Conservation (phyloP, 306 rosid genomes). For the Neltuma alba region DNA sequence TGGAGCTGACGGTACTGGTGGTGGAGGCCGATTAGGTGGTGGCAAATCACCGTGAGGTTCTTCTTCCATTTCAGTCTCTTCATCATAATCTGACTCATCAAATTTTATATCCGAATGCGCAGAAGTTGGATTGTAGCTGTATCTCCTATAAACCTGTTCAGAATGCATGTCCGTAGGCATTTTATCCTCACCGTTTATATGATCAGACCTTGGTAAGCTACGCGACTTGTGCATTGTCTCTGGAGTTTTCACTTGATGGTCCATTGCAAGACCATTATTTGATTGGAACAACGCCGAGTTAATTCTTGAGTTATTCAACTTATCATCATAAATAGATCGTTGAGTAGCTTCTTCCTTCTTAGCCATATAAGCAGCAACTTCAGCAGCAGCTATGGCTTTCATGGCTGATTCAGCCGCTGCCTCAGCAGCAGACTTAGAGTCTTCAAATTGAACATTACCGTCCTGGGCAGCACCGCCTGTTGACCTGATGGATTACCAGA, state of each 20-base stretch:
- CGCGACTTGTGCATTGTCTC: conserved; percentile 44
- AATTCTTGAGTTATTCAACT: conserved; percentile 26
- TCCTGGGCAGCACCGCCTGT: conserved; percentile 41
- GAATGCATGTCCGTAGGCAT: conserved; percentile 27
- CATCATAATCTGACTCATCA: conserved; percentile 85
- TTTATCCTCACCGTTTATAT: conserved; percentile 41
- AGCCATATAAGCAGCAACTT: conserved; percentile 89
- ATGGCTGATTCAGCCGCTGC: conserved; percentile 91
- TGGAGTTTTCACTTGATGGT: conserved; percentile 39
- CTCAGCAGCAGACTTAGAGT: conserved; percentile 77
- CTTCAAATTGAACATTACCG: conserved; percentile 46
- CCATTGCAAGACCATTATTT: conserved; percentile 34
- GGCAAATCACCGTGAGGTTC: conserved; percentile 50
- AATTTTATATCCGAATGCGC: conserved; percentile 66
- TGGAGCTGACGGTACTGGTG: conserved; percentile 52
- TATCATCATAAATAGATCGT: conserved; percentile 33
- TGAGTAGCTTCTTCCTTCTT: conserved; percentile 56
- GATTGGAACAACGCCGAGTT: conserved; percentile 34
- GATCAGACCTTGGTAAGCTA: conserved; percentile 56
- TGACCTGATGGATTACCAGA: conserved; percentile 35
- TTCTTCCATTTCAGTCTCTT: conserved; percentile 64
- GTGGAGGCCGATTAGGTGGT: conserved; percentile 70
- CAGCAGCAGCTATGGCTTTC: conserved; percentile 90
- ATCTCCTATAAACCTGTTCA: conserved; percentile 59
- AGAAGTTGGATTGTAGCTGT: conserved; percentile 68